Conservation (phyloP, 208 protist species). For the Trypanosoma cruzi region DNA sequence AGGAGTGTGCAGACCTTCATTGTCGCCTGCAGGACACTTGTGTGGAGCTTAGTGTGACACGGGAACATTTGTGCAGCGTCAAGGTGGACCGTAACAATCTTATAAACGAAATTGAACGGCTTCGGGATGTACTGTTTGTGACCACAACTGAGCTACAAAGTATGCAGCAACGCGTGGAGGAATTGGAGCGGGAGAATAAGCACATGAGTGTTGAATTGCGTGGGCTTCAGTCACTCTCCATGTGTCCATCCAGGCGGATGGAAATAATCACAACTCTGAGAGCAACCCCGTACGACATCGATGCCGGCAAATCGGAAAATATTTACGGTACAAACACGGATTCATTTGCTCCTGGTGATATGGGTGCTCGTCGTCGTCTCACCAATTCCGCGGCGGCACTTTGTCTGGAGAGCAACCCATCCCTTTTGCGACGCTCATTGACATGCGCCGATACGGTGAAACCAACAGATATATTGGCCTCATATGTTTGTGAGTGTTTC, state of each 20-base stretch:
- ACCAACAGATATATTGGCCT: not conserved
- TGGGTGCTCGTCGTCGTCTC: not conserved
- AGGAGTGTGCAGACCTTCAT: conserved; percentile 39
- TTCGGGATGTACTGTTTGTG: conserved; percentile 30
- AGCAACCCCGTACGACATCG: not conserved
- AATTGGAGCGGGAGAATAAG: conserved; percentile 31
- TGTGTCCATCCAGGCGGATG: not conserved
- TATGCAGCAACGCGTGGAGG: conserved; percentile 25
- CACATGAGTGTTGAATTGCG: conserved; percentile 21
- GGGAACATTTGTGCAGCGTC: conserved; percentile 17
- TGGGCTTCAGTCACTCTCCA: not conserved
- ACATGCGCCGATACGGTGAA: not conserved
- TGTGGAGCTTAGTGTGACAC: conserved; percentile 18
- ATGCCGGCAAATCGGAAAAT: not conserved
- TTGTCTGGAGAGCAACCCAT: not conserved
- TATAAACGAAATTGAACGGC: conserved; percentile 25
- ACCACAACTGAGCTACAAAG: conserved; percentile 30
- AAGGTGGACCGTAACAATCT: conserved; percentile 12
- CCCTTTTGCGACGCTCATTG: not conserved
- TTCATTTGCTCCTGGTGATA: not conserved
- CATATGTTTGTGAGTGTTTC: conserved; percentile 32
- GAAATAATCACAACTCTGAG: not conserved
- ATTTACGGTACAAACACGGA: not conserved
- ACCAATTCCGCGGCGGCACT: not conserved
- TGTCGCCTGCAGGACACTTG: conserved; percentile 16